Evolutionary conservation across 768 basidiomycete genomes (phyloP).

Genomic region (Leccinum ochraceum): DNA sequence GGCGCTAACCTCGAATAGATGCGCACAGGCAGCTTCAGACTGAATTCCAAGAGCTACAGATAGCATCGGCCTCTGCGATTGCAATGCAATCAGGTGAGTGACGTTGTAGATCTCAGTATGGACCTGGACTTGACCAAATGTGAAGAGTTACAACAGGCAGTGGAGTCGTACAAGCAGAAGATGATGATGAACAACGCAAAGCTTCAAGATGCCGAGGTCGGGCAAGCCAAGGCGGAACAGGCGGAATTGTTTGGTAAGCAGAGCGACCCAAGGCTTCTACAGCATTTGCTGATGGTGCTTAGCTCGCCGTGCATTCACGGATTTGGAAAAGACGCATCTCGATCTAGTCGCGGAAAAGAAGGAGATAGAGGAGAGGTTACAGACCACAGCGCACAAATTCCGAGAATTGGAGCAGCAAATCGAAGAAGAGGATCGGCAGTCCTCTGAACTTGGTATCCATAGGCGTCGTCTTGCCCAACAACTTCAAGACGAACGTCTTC

Average conservation of each 20-base stretch:
- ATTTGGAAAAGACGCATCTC: slow-evolving; percentile 59
- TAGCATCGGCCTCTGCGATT: slow-evolving; percentile 56
- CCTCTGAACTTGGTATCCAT: slow-evolving; percentile 62
- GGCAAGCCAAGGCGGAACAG: slow-evolving; percentile 61
- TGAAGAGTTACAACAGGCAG: slow-evolving; percentile 60
- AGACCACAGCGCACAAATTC: slow-evolving; percentile 51
- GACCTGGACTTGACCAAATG: slow-evolving; percentile 3
- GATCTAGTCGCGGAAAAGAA: slow-evolving; percentile 55
- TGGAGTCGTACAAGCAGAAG: slow-evolving; percentile 68
- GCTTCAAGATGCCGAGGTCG: slow-evolving; percentile 69
- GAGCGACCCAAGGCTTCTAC: background rate
- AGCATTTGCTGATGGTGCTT: slow-evolving; percentile 11
- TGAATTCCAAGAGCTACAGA: slow-evolving; percentile 63
- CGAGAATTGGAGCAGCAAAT: slow-evolving; percentile 62
- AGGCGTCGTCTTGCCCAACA: slow-evolving; percentile 72
- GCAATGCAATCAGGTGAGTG: slow-evolving; percentile 57
- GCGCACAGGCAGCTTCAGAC: slow-evolving; percentile 59
- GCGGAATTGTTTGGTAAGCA: slow-evolving; percentile 61
- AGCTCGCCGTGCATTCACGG: slow-evolving; percentile 64
- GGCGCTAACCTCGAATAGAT: slow-evolving; percentile 37
- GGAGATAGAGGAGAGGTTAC: slow-evolving; percentile 48
- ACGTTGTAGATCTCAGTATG: background rate
- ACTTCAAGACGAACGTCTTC: slow-evolving; percentile 76
- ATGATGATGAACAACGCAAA: slow-evolving; percentile 56
- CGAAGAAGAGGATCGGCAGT: slow-evolving; percentile 67